These are phyloP conservation scores for Rhynchospora pubera DNA, from an alignment of 176 grass and related monocot species.

Conservation along the genomic window DNA sequence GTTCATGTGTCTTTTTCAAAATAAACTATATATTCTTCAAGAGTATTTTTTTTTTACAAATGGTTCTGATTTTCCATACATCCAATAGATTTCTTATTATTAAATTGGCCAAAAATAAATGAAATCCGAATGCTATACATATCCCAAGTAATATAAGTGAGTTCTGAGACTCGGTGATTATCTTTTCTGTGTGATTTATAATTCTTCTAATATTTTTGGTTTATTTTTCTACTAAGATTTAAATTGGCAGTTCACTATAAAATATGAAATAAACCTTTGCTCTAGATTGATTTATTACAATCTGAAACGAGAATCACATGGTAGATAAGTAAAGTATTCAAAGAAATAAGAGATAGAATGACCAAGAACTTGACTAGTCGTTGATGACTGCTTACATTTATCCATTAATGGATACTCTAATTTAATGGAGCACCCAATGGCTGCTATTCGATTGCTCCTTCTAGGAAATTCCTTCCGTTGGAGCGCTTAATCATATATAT, in stretches of 20 bases:
- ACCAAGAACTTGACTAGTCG: neutral
- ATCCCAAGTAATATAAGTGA: neutral
- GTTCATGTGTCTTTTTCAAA: too few species aligned
- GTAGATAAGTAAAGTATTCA: neutral
- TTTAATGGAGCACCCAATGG: neutral
- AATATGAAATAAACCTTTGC: neutral
- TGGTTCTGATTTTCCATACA: too few species aligned
- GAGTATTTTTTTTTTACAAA: too few species aligned
- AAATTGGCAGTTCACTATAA: neutral
- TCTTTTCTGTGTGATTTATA: neutral
- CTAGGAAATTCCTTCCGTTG: neutral
- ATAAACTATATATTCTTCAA: too few species aligned
- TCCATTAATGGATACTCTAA: neutral
- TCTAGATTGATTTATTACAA: neutral
- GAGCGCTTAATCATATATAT: neutral
- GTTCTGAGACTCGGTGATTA: neutral
- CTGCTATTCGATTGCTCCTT: neutral
- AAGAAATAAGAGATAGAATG: neutral
- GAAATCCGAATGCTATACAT: neutral
- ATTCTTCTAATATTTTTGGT: neutral
- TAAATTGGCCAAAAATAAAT: too few species aligned
- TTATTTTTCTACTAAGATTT: neutral
- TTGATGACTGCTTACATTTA: constrained; percentile 4
- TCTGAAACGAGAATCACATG: neutral
- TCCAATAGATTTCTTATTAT: too few species aligned